Conservation (phyloP, 345 rosid genomes). For the Eucalyptus dawsonii region DNA sequence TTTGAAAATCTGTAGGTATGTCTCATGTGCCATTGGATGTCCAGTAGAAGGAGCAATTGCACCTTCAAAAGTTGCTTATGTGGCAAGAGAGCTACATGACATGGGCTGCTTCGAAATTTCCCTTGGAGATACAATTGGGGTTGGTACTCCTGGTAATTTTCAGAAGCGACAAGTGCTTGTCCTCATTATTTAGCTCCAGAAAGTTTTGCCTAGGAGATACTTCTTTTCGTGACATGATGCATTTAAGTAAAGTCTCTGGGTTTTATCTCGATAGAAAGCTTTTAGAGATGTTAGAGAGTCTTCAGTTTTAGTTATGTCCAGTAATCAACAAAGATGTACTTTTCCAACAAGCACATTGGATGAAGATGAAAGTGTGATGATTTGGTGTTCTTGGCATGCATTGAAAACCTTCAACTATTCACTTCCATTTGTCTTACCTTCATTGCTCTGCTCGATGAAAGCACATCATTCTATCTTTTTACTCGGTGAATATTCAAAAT, state of each 20-base stretch:
- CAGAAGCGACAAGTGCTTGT: background rate
- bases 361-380: background rate
- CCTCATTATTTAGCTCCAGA: background rate
- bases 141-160: slow-evolving; percentile 82
- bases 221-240: background rate
- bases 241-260: background rate
- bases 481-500: background rate
- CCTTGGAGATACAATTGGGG: slow-evolving; percentile 82
- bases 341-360: background rate
- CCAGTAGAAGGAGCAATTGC: slow-evolving; percentile 69
- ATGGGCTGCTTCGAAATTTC: slow-evolving; percentile 98
- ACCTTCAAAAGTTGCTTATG: slow-evolving; percentile 77
- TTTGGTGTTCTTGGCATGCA: background rate
- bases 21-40: slow-evolving; percentile 90
- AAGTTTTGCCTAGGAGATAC: background rate
- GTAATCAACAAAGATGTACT: background rate
- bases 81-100: slow-evolving; percentile 75
- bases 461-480: background rate
- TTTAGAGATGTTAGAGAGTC: background rate
- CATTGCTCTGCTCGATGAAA: background rate
- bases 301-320: background rate
- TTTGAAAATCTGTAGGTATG: slow-evolving; percentile 36
- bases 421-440: background rate
- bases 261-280: background rate
- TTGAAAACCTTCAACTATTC: background rate